Conservation (phyloP, 169 alveolate species). For the Babesia bovis region DNA sequence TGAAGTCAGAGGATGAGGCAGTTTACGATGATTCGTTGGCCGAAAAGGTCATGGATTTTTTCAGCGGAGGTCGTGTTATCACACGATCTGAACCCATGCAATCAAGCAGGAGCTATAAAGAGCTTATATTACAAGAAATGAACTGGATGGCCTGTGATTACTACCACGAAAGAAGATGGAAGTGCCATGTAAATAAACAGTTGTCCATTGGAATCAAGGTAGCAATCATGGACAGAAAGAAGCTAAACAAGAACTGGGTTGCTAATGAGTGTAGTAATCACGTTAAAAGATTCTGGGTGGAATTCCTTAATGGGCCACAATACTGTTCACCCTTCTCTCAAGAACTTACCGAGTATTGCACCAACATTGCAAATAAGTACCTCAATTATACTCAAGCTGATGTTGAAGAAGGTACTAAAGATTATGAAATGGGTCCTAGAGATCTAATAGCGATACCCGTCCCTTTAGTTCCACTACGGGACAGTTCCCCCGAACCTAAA, state of each 20-base stretch:
- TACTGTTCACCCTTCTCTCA: background rate
- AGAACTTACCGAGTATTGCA: slow-evolving; percentile 18
- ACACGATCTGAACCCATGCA: slow-evolving; percentile 63
- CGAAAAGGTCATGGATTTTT: slow-evolving; percentile 12
- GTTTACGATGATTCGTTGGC: slow-evolving; percentile 8
- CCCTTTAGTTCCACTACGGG: slow-evolving; percentile 21
- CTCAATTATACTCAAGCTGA: slow-evolving; percentile 13
- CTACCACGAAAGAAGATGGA: slow-evolving; percentile 69
- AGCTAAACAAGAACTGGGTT: slow-evolving; percentile 57
- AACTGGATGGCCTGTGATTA: slow-evolving; percentile 73
- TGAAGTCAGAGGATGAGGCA: slow-evolving; percentile 8
- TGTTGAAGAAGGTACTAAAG: slow-evolving; percentile 10
- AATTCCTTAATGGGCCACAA: background rate
- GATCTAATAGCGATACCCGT: slow-evolving; percentile 61
- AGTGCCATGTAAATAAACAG: slow-evolving; percentile 44
- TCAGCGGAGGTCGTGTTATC: slow-evolving; percentile 4
- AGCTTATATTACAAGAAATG: slow-evolving; percentile 69
- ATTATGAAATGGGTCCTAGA: slow-evolving; percentile 14
- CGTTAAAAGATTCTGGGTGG: slow-evolving; percentile 52
- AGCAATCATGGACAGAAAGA: slow-evolving; percentile 35
- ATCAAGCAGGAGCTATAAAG: slow-evolving; percentile 65
- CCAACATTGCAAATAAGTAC: background rate
- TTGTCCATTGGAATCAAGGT: slow-evolving; percentile 40
- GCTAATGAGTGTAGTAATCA: slow-evolving; percentile 46
- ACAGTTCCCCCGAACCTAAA: background rate